Percentiles rank a stretch among this genome's conserved stretches.
Evolutionary conservation across 1,284 basidiomycete species (phyloP).

Genomic region (Cutaneotrichosporon curvatum): DNA sequence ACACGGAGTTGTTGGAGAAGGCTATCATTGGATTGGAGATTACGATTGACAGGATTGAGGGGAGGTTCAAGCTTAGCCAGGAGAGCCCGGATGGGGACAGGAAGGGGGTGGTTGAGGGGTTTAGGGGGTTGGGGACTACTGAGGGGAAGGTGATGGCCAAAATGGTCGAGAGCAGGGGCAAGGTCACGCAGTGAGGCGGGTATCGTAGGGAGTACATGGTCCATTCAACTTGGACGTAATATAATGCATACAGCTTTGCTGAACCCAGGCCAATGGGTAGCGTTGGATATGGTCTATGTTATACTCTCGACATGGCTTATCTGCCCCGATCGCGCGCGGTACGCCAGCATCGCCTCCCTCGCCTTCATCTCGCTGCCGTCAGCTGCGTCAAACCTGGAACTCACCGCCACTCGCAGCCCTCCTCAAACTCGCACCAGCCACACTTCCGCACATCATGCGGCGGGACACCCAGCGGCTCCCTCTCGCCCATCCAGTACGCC

Average conservation of each 20-base stretch:
- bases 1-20: constrained; percentile 44
- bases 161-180: constrained; percentile 31
- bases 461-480: constrained; percentile 62
- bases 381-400: constrained; percentile 8
- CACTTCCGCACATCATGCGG: constrained; percentile 59
- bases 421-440: constrained; percentile 70
- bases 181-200: neutral
- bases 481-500: constrained; percentile 65
- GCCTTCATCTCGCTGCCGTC: constrained; percentile 23
- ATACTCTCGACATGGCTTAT: too few relatives aligned
- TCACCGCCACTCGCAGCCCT: constrained; percentile 72
- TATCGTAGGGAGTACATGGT: too few relatives aligned
- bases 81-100: constrained; percentile 43
- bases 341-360: constrained; percentile 18
- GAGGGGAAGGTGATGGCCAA: constrained; percentile 33
- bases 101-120: constrained; percentile 43
- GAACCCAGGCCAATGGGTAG: too few relatives aligned
- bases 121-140: constrained; percentile 27
- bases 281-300: too few relatives aligned
- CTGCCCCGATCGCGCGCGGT: neutral
- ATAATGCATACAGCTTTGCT: too few relatives aligned
- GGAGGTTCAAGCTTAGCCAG: constrained; percentile 47
- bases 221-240: too few relatives aligned
- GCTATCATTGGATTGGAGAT: constrained; percentile 48
- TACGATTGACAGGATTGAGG: constrained; percentile 40